A percentile compares a stretch with the other conserved stretches of the same genome.
These are phyloP conservation scores for Fusarium annulatum DNA, from an alignment of 2,329 filamentous ascomycete species.

Conservation along the genomic window DNA sequence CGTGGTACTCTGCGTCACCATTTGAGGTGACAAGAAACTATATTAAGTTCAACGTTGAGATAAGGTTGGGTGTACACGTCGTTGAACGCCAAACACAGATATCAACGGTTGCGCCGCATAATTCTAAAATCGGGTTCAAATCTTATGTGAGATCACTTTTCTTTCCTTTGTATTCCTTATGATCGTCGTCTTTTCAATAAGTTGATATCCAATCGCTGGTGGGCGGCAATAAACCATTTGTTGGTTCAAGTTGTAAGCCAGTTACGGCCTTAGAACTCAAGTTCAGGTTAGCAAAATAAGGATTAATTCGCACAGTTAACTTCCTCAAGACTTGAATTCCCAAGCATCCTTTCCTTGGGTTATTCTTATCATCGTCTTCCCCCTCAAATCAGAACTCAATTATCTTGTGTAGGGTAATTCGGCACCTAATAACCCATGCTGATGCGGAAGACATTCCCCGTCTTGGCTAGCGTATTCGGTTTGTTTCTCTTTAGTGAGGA, in stretches of 20 bases:
- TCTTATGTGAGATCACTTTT: neutral
- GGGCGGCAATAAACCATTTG: neutral
- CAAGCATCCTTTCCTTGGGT: neutral
- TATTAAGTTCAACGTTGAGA: constrained; percentile 1
- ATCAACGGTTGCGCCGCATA: neutral
- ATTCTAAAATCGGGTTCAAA: neutral
- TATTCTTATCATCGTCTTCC: neutral
- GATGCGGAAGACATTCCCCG: neutral
- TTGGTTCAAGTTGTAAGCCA: neutral
- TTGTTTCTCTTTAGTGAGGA: neutral
- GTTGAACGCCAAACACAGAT: constrained; percentile 1
- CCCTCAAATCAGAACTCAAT: neutral
- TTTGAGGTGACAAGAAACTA: neutral
- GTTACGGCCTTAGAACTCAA: neutral
- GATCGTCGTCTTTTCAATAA: neutral
- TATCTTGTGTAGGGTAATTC: constrained; percentile 16
- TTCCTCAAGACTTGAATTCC: neutral
- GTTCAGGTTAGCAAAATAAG: neutral
- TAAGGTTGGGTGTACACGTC: constrained; percentile 10
- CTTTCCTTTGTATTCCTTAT: neutral
- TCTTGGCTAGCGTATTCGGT: constrained; percentile 23
- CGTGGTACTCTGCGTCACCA: neutral
- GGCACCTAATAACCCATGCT: neutral
- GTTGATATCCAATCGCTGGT: neutral
- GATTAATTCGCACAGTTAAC: too few relatives aligned